phyloP scores from a whole-genome alignment of 306 rosid species.

The Ammopiptanthus mongolicus region DNA sequence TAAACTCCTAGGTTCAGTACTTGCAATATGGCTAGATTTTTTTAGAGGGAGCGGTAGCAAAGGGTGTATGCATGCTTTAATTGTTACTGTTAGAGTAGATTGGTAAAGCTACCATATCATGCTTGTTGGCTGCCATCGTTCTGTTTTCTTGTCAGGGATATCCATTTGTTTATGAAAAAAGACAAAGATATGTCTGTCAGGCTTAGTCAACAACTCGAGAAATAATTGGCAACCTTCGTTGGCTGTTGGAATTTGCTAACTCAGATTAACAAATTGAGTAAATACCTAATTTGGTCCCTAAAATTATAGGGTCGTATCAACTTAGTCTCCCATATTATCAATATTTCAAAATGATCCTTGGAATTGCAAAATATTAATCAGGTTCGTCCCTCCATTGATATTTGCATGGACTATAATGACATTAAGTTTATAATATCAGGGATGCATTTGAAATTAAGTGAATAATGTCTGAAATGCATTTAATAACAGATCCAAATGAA shows the following conservation, averaged over 20 bases:
- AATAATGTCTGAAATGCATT: too few relatives aligned
- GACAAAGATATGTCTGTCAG: background rate
- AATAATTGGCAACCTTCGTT: conserved; percentile 20
- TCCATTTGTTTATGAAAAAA: background rate
- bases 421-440: too few relatives aligned
- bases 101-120: background rate
- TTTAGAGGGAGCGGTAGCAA: background rate
- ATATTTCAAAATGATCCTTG: too few relatives aligned
- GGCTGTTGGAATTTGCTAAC: conserved; percentile 22
- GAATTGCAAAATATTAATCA: too few relatives aligned
- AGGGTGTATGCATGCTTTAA: background rate
- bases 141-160: conserved; percentile 17
- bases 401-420: too few relatives aligned
- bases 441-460: too few relatives aligned
- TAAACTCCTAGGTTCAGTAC: background rate
- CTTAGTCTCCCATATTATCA: too few relatives aligned
- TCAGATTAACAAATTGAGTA: too few relatives aligned
- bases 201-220: conserved; percentile 13
- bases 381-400: too few relatives aligned
- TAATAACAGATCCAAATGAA: too few relatives aligned
- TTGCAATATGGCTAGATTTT: background rate
- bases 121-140: background rate
- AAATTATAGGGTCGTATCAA: too few relatives aligned
- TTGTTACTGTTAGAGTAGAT: background rate
- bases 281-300: too few relatives aligned